Base-by-base conservation (phyloP, 305 asterid genomes). In the Fraxinus velutina region DNA sequence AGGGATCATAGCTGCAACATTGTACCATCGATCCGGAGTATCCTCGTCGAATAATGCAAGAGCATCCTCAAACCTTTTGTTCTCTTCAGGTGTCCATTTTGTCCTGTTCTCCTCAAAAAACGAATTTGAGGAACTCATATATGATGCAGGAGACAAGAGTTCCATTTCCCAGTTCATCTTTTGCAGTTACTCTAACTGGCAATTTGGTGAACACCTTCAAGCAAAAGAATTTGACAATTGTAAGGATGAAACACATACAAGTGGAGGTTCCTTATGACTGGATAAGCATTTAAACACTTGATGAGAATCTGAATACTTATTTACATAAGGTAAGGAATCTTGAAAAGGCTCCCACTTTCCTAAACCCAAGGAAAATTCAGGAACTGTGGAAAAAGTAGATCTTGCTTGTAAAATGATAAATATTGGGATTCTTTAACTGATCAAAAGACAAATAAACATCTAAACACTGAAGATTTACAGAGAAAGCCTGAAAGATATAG, bases 11-110 rank as follows among this genome's bases (percentile, higher is more conserved):
- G 97, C 84, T 3, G 99, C 99, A 68, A 95, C 99, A 86, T 93
- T 93, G 85, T 86, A 84, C 99, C 99, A 95, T 34, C 99, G 84
- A 42, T 95, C 98, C 0, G 99, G 99, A 6, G 98, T 93, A 13
- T 95, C 98, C 73, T 88, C 88, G 47, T 95, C 99, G 57, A 90
- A 95, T 62, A 92, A 80, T 8, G 99, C 97, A 0, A 95, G 89
- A 3, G 99, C 99, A 73, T 91, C 88, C 75, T 95, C 99, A 75
- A 95, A 95, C 75, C 86, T 82, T 42, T 92, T 95, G 89, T 95
- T 95, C 87, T 95, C 99, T 85, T 93, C 98, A 3, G 87, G 64
- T 1, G 94, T 95, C 99, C 99, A 95, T 15, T 80, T 90, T 0
- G 90, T 47, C 0, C 78, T 82, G 72, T 39, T 78, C 27, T 84